phyloP scores from a whole-genome alignment of 129 eudicot genomes.

The Escallonia herrerae region DNA sequence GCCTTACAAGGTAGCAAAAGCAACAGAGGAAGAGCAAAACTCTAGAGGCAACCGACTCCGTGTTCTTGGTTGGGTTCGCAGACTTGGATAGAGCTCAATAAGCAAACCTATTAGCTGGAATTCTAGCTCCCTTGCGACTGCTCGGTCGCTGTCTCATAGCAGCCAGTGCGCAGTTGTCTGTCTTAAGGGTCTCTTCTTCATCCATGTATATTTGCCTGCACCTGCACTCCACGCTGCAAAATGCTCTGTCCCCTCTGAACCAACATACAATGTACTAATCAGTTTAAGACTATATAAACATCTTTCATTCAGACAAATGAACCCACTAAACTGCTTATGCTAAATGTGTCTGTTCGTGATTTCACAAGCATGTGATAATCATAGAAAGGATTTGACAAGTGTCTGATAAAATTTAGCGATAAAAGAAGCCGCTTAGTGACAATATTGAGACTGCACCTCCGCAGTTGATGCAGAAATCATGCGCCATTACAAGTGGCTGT shows the following conservation, averaged over 20 bases:
- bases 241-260: constrained; percentile 44
- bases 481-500: no score
- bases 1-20: not conserved
- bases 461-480: no score
- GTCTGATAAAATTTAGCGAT: no score
- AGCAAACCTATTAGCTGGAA: constrained; percentile 13
- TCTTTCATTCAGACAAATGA: not conserved
- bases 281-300: not conserved
- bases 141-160: constrained; percentile 9
- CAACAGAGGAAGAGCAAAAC: constrained; percentile 1
- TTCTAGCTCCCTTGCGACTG: constrained; percentile 10
- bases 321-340: not conserved
- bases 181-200: constrained; percentile 28
- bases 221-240: constrained; percentile 58
- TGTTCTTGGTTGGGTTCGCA: no score
- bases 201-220: constrained; percentile 44
- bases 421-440: no score
- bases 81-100: constrained; percentile 2
- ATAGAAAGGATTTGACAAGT: no score
- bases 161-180: constrained; percentile 25
- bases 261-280: not conserved
- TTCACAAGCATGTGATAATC: no score
- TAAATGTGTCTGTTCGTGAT: no score
- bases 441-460: no score
- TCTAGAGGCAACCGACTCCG: not conserved